Base-by-base conservation (phyloP, 805 yeast genomes). In the Ogataea angusta region DNA sequence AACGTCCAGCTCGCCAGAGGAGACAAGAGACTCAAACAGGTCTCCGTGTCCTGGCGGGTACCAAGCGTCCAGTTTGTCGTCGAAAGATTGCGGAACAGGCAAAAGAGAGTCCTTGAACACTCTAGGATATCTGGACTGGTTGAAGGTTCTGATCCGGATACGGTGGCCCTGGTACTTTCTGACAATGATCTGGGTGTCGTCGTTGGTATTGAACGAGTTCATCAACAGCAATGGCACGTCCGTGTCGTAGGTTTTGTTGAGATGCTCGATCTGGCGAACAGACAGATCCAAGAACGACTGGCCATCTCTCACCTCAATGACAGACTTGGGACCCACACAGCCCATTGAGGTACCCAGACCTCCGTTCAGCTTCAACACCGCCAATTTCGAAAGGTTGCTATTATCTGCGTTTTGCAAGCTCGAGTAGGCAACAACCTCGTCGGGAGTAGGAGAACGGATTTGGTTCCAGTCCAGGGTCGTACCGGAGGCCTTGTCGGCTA, bases 1-100 rank as follows among this genome's bases (percentile, higher is more conserved):
- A 47, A 84, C 80, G 62, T 93, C 98, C 52, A 93, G 75, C 61
- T 91, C 93, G 46, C 99, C 99, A 10, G 95, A 82, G 43, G 86
- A 79, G 45, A 85, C 81, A 60, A 93, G 73, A 16, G 93, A 73
- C 70, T 93, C 99, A 54, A 90, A 93, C 64, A 93, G 71, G 69
- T 93, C 99, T 69, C 99, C 99, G 67, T 93, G 99, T 39, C 99
- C 99, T n/a, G 99, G 99, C 36, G 99, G 99, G 64, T 93, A 93
- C 99, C 99, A 93, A 43, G 85, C 73, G 57, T 87, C 91, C 54
- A 85, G 74, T 30, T 74, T 73, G 57, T 88, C 95, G 46, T 82
- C 81, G 49, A 64, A 75, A 25, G 76, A 60, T 51, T 84, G 78
- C 45, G 99, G 97, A 34, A 91, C 96, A 19, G 99, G 99, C 62